These are phyloP conservation scores for Chrysopogon serrulatus DNA, from an alignment of 176 grass and related monocot genomes.

Conservation along the genomic window DNA sequence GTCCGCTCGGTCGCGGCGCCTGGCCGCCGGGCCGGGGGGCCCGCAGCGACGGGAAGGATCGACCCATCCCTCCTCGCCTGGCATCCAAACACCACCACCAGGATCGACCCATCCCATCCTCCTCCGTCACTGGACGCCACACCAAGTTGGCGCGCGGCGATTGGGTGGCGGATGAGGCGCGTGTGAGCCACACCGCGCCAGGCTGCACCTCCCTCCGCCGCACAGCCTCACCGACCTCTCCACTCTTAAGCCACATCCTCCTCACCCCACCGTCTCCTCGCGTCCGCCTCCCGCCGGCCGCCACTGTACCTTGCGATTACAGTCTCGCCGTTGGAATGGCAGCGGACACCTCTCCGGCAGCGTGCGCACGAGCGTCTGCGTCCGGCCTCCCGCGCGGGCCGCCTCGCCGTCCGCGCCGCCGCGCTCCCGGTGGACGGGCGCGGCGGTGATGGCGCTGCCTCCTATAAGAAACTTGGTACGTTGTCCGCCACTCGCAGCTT, in stretches of 20 bases:
- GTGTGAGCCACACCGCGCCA: slow-evolving; percentile 50
- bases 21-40: too few relatives aligned
- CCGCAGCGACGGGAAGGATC: too few relatives aligned
- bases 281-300: not conserved
- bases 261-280: not conserved
- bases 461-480: slow-evolving; percentile 46
- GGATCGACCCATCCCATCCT: too few relatives aligned
- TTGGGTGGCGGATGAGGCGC: slow-evolving; percentile 44
- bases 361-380: not conserved
- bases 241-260: not conserved
- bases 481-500: not conserved
- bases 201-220: slow-evolving; percentile 9
- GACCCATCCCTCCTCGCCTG: too few relatives aligned
- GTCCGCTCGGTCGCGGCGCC: too few relatives aligned
- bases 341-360: not conserved
- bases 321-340: not conserved
- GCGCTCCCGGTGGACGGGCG: slow-evolving; percentile 34
- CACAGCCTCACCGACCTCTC: not conserved
- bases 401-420: slow-evolving; percentile 11
- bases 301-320: not conserved
- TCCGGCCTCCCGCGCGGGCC: not conserved
- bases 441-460: slow-evolving; percentile 18
- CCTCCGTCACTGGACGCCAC: not conserved
- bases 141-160: not conserved
- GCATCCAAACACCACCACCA: too few relatives aligned